Percentiles rank a stretch among this genome's conserved stretches.
Evolutionary conservation across 352 stramenopile genomes (phyloP).

Genomic region (Phytophthora sp.): DNA sequence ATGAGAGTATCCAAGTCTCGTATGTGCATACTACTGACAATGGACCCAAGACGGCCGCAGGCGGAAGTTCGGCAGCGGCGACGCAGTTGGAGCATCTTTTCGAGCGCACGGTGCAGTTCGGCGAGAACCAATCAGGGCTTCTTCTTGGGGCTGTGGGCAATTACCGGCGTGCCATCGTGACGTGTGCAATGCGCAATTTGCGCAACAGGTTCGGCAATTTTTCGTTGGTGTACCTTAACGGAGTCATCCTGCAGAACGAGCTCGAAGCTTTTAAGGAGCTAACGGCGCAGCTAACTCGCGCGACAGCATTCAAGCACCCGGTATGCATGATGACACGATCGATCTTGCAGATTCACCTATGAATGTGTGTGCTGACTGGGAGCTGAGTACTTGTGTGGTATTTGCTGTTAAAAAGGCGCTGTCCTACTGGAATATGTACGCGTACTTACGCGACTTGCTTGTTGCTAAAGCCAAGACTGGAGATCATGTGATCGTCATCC

Average conservation of each 20-base stretch:
- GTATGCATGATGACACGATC: constrained; percentile 38
- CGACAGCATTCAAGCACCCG: constrained; percentile 65
- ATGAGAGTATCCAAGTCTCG: constrained; percentile 14
- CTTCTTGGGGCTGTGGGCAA: constrained; percentile 66
- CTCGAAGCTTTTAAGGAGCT: constrained; percentile 89
- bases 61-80: constrained; percentile 14
- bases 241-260: constrained; percentile 81
- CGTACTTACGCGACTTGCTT: constrained; percentile 75
- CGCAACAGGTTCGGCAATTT: constrained; percentile 47
- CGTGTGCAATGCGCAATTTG: constrained; percentile 57
- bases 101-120: constrained; percentile 67
- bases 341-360: background rate
- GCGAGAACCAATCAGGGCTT: constrained; percentile 83
- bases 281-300: constrained; percentile 63
- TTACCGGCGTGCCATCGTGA: constrained; percentile 58
- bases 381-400: background rate
- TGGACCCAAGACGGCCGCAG: background rate
- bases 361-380: background rate
- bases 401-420: constrained; percentile 37
- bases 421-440: constrained; percentile 88
- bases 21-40: background rate
- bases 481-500: constrained; percentile 70
- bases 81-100: constrained; percentile 66
- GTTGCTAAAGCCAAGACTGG: constrained; percentile 50
- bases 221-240: constrained; percentile 77